phyloP scores from a whole-genome alignment of 768 basidiomycete species.

The Lentinus tigrinus region DNA sequence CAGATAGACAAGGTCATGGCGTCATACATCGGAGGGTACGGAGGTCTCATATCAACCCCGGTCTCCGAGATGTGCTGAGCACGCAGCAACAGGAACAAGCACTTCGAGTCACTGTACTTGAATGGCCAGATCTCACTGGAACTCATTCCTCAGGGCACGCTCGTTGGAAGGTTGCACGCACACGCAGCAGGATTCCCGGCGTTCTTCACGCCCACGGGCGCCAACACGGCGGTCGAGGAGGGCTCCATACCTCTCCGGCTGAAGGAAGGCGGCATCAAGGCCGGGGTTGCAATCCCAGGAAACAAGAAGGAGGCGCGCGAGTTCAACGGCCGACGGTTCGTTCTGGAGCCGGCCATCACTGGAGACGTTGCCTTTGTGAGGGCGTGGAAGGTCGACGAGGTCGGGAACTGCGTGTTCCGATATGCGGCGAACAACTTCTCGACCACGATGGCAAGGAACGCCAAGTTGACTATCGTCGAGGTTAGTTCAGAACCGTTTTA shows the following conservation, averaged over 20 bases:
- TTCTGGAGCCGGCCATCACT: slow-evolving; percentile 77
- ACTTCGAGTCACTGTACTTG: slow-evolving; percentile 80
- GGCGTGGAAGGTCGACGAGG: slow-evolving; percentile 92
- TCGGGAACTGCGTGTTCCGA: slow-evolving; percentile 88
- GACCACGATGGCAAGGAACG: slow-evolving; percentile 85
- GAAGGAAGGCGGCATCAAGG: slow-evolving; percentile 68
- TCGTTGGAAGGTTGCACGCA: slow-evolving; percentile 84
- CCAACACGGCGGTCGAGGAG: slow-evolving; percentile 77
- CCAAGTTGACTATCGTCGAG: slow-evolving; percentile 89
- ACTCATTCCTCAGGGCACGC: slow-evolving; percentile 89
- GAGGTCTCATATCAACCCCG: slow-evolving; percentile 13
- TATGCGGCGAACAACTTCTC: slow-evolving; percentile 89
- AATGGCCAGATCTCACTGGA: slow-evolving; percentile 80
- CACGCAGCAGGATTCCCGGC: slow-evolving; percentile 90
- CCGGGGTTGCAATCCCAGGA: slow-evolving; percentile 70
- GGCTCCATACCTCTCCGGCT: slow-evolving; percentile 80
- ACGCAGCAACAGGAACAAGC: slow-evolving; percentile 63
- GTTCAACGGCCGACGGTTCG: slow-evolving; percentile 76
- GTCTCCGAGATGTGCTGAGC: background rate
- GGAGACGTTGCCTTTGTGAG: slow-evolving; percentile 84
- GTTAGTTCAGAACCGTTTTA: slow-evolving; percentile 30
- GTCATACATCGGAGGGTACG: slow-evolving; percentile 84
- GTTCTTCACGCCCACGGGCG: slow-evolving; percentile 92
- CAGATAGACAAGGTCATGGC: slow-evolving; percentile 84
- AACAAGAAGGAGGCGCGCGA: slow-evolving; percentile 74